Percentiles rank a stretch among this genome's conserved stretches.
These are phyloP conservation scores for Capronia epimyces DNA, from an alignment of 2,329 filamentous ascomycete genomes.

Conservation along the genomic window DNA sequence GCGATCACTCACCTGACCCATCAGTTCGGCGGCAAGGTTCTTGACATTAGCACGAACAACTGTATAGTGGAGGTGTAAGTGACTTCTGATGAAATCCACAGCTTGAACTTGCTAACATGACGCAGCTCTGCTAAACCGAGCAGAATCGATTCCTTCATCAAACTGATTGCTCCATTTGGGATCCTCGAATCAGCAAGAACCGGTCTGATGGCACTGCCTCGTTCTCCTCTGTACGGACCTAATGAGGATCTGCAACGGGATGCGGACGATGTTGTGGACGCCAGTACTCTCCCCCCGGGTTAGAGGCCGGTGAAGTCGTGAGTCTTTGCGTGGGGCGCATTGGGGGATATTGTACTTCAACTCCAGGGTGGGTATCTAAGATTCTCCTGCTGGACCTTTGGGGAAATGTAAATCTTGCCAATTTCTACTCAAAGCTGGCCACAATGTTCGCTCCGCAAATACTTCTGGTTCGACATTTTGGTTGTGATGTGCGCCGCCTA, in stretches of 20 bases:
- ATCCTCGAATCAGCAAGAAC: slow-evolving; percentile 94
- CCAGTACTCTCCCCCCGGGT: slow-evolving; percentile 86
- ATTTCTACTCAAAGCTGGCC: not conserved
- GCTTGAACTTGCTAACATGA: slow-evolving; percentile 12
- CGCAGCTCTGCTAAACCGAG: slow-evolving; percentile 79
- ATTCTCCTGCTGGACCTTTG: too few relatives aligned
- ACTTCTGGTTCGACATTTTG: not conserved
- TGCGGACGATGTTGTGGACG: slow-evolving; percentile 89
- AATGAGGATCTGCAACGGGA: slow-evolving; percentile 75
- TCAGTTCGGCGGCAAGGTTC: slow-evolving; percentile 94
- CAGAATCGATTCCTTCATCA: slow-evolving; percentile 96
- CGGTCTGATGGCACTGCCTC: slow-evolving; percentile 91
- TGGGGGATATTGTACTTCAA: not conserved
- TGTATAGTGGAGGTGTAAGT: slow-evolving; percentile 96
- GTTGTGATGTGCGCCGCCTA: too few relatives aligned
- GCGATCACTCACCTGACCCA: slow-evolving; percentile 94
- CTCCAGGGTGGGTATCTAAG: not conserved
- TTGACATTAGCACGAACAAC: slow-evolving; percentile 97
- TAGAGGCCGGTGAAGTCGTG: slow-evolving; percentile 40
- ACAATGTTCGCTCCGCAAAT: too few relatives aligned
- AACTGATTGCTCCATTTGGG: slow-evolving; percentile 87
- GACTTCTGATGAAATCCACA: slow-evolving; percentile 1
- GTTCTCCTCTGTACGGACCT: slow-evolving; percentile 75
- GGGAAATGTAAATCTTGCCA: not conserved
- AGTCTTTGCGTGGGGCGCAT: slow-evolving; percentile 6